Evolutionary conservation across 768 basidiomycete genomes (phyloP).

Genomic region (Rhodotorula diobovata): DNA sequence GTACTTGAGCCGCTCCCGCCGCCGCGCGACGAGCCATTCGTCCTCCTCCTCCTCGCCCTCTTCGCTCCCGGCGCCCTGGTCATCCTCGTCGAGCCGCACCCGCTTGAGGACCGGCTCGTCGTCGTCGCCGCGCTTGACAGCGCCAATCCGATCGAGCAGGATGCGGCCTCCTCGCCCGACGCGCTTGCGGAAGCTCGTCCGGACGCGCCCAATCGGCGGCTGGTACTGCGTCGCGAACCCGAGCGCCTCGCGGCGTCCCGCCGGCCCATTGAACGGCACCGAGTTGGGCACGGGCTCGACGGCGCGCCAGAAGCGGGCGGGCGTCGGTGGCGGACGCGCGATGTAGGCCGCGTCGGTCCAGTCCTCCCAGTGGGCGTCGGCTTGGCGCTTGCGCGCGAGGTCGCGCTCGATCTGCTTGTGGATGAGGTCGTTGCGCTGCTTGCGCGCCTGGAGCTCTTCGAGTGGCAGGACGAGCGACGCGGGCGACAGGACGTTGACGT

Average conservation of each 20-base stretch:
- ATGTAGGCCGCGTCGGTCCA: slow-evolving; percentile 77
- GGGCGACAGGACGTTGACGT: slow-evolving; percentile 16
- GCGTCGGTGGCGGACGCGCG: slow-evolving; percentile 56
- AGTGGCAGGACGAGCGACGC: slow-evolving; percentile 45
- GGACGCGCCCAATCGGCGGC: slow-evolving; percentile 47
- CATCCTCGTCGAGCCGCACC: neutral
- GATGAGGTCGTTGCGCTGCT: slow-evolving; percentile 61
- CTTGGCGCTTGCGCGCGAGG: slow-evolving; percentile 62
- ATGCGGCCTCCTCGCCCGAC: slow-evolving; percentile 76
- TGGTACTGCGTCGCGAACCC: slow-evolving; percentile 43
- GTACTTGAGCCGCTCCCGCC: slow-evolving; percentile 38
- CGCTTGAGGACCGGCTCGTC: neutral
- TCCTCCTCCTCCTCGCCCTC: slow-evolving; percentile 36
- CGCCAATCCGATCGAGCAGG: slow-evolving; percentile 60
- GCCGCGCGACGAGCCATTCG: slow-evolving; percentile 12
- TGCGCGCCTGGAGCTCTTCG: slow-evolving; percentile 52
- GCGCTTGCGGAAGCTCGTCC: slow-evolving; percentile 61
- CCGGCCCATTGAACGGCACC: slow-evolving; percentile 49
- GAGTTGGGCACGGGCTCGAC: slow-evolving; percentile 62
- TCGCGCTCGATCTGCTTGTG: slow-evolving; percentile 62
- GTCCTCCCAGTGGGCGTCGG: slow-evolving; percentile 81
- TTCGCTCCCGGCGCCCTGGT: neutral
- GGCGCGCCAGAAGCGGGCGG: slow-evolving; percentile 48
- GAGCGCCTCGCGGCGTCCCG: slow-evolving; percentile 30
- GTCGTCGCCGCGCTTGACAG: neutral